Conservation (phyloP, 2,329 filamentous ascomycete genomes). For the Arthrobotrys conoides region DNA sequence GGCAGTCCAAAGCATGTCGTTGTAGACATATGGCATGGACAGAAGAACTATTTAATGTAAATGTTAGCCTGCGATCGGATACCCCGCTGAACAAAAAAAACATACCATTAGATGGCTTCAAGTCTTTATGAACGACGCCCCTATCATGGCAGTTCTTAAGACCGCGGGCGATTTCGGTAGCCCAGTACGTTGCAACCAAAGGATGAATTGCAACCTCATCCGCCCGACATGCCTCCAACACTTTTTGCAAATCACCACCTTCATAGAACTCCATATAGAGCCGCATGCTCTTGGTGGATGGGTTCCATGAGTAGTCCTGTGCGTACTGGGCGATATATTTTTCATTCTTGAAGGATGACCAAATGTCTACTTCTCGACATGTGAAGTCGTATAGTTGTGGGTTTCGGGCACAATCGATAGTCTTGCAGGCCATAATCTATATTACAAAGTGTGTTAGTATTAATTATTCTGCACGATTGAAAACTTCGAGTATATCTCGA, state of each 20-base stretch:
- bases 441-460: conserved; percentile 28
- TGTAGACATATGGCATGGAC: conserved; percentile 58
- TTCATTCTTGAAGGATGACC: conserved; percentile 58
- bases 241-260: conserved; percentile 57
- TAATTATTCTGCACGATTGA: not conserved
- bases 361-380: conserved; percentile 57
- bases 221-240: conserved; percentile 51
- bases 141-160: conserved; percentile 57
- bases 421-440: conserved; percentile 60
- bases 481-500: conserved; percentile 1
- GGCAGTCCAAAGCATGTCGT: conserved; percentile 59
- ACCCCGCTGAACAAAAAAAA: not conserved
- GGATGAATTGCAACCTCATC: conserved; percentile 60
- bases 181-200: conserved; percentile 56
- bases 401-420: conserved; percentile 59
- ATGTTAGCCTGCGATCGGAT: conserved; percentile 18
- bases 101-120: conserved; percentile 59
- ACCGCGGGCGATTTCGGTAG: conserved; percentile 55
- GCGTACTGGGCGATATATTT: conserved; percentile 58
- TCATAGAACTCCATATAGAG: conserved; percentile 59
- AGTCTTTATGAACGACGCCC: conserved; percentile 56
- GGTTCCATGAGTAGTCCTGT: conserved; percentile 59
- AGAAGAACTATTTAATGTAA: conserved; percentile 32
- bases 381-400: conserved; percentile 57
- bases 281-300: conserved; percentile 57